Percentiles rank a stretch among this genome's conserved stretches.
phyloP scores from a whole-genome alignment of 305 asterid genomes.

The Fraxinus dipetala region DNA sequence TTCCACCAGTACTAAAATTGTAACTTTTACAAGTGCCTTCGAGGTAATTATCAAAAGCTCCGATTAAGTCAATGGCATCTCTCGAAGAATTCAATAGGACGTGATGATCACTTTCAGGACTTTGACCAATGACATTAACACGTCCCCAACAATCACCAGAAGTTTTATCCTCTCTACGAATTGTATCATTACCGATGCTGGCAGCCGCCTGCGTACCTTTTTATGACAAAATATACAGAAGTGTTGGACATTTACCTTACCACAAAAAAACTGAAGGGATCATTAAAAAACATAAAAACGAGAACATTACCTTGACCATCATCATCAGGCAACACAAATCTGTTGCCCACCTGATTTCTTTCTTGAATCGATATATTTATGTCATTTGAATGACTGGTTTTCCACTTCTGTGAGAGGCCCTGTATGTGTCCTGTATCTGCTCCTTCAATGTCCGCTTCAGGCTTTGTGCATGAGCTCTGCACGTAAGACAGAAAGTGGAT shows the following conservation, averaged over 20 bases:
- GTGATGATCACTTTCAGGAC: conserved; percentile 26
- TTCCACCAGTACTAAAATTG: conserved; percentile 34
- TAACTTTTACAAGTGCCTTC: conserved; percentile 34
- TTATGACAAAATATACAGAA: neutral
- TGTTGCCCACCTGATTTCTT: conserved; percentile 29
- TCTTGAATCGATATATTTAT: conserved; percentile 32
- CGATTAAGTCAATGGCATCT: conserved; percentile 77
- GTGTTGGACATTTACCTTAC: conserved; percentile 12
- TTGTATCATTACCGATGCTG: conserved; percentile 21
- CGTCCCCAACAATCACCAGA: conserved; percentile 30
- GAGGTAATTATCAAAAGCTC: conserved; percentile 60
- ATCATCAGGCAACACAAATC: conserved; percentile 27
- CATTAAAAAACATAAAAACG: neutral
- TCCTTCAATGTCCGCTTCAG: conserved; percentile 52
- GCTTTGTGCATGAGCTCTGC: conserved; percentile 88
- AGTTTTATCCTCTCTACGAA: conserved; percentile 31
- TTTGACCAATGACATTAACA: conserved; percentile 25
- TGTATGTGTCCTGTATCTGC: conserved; percentile 33
- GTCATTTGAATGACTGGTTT: conserved; percentile 27
- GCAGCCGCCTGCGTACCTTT: conserved; percentile 34
- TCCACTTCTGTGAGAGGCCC: conserved; percentile 30
- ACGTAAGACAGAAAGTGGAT: neutral
- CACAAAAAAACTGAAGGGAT: conserved; percentile 7
- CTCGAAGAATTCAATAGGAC: conserved; percentile 30
- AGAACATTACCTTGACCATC: conserved; percentile 39